A percentile compares a stretch with the other conserved stretches of the same genome.
These are phyloP conservation scores for Fusarium anguioides DNA, from an alignment of 2,329 filamentous ascomycete species.

Conservation along the genomic window DNA sequence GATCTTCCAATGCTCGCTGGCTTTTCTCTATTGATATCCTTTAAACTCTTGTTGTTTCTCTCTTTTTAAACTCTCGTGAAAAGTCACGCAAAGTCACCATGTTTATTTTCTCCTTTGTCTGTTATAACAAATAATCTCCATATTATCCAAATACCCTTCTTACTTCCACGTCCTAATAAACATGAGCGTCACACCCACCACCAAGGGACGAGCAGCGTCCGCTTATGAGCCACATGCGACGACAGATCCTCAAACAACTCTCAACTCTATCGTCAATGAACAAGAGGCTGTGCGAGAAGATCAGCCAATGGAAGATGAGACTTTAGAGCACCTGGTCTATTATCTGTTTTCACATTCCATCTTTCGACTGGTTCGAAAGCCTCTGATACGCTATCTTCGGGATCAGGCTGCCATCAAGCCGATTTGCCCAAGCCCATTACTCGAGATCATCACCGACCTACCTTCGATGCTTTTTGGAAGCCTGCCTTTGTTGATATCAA, in stretches of 20 bases:
- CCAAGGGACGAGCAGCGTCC: not conserved
- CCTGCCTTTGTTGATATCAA: constrained; percentile 27
- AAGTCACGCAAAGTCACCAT: not conserved
- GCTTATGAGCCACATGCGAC: not conserved
- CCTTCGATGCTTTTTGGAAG: constrained; percentile 29
- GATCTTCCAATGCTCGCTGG: not conserved
- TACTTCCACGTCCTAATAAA: not conserved
- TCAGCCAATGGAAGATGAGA: constrained; percentile 18
- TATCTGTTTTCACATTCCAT: constrained; percentile 35
- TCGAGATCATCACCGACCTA: constrained; percentile 29
- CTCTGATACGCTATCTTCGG: constrained; percentile 25
- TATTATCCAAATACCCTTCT: not conserved
- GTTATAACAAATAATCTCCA: not conserved
- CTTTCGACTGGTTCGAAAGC: constrained; percentile 19
- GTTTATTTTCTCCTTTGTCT: not conserved
- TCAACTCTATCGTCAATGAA: not conserved
- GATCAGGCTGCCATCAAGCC: constrained; percentile 28
- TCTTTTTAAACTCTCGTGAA: not conserved
- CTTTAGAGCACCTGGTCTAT: constrained; percentile 9
- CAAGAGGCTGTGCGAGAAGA: constrained; percentile 4
- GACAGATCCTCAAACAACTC: not conserved
- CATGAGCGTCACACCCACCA: not conserved
- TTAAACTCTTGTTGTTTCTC: not conserved
- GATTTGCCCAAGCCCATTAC: constrained; percentile 15
- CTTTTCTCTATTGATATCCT: not conserved